phyloP scores from a whole-genome alignment of 2,329 filamentous ascomycete species.

The Phaeosphaeria sp. region DNA sequence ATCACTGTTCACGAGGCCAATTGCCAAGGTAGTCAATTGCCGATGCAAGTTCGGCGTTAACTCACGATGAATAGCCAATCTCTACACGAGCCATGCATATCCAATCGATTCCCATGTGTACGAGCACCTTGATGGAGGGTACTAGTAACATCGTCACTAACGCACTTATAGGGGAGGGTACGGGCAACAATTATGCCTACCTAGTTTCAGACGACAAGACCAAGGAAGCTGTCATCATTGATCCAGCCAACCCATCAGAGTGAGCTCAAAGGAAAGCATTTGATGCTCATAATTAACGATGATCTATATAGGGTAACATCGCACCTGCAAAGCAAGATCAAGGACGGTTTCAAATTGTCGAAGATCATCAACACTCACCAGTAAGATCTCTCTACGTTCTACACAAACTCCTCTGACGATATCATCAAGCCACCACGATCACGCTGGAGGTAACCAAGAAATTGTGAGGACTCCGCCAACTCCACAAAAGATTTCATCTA shows the following conservation, averaged over 20 bases:
- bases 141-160: slow-evolving; percentile 1
- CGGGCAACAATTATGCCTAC: slow-evolving; percentile 84
- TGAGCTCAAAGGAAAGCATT: slow-evolving; percentile 52
- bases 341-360: slow-evolving; percentile 79
- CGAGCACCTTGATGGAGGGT: slow-evolving; percentile 36
- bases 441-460: slow-evolving; percentile 88
- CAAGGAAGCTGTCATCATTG: slow-evolving; percentile 68
- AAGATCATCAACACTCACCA: slow-evolving; percentile 97
- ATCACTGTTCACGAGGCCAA: slow-evolving; percentile 22
- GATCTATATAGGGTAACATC: slow-evolving; percentile 61
- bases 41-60: neutral
- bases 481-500: neutral
- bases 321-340: slow-evolving; percentile 74
- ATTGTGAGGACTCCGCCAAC: slow-evolving; percentile 59
- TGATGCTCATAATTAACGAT: neutral
- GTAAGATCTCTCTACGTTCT: slow-evolving; percentile 60
- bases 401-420: slow-evolving; percentile 8
- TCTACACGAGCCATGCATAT: slow-evolving; percentile 74
- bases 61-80: slow-evolving; percentile 38
- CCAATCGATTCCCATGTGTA: slow-evolving; percentile 89
- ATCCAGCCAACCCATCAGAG: slow-evolving; percentile 81
- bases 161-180: slow-evolving; percentile 70
- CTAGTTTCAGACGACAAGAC: slow-evolving; percentile 59
- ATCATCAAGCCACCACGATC: slow-evolving; percentile 81
- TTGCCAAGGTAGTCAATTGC: slow-evolving; percentile 23